Percentiles rank a stretch among this genome's conserved stretches.
Evolutionary conservation across 176 grass and related monocot species (phyloP).

Genomic region (Pontederia crassipes): DNA sequence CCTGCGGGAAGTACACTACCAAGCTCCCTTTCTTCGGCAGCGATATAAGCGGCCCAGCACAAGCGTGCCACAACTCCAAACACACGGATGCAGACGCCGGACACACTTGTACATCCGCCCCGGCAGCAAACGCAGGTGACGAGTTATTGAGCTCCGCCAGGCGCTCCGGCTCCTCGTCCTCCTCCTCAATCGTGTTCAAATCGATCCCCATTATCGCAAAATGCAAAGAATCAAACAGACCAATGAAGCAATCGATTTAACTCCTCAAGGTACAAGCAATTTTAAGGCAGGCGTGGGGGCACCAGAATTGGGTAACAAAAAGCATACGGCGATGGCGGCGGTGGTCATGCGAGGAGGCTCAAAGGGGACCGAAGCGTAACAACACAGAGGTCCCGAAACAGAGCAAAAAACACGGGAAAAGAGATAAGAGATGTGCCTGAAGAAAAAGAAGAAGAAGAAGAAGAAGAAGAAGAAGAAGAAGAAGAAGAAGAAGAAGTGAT

Average conservation of each 20-base stretch:
- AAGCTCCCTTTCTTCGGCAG: constrained; percentile 15
- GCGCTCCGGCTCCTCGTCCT: constrained; percentile 31
- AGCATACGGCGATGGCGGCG: neutral
- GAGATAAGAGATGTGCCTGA: too few species aligned
- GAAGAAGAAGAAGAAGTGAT: neutral
- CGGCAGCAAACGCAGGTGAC: neutral
- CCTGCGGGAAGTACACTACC: constrained; percentile 19
- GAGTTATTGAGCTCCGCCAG: neutral
- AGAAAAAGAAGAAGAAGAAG: neutral
- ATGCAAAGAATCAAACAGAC: neutral
- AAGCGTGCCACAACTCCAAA: constrained; percentile 18
- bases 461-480: neutral
- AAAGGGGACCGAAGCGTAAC: neutral
- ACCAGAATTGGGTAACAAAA: neutral
- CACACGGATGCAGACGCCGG: neutral
- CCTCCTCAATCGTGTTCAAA: constrained; percentile 55
- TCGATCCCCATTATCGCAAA: constrained; percentile 39
- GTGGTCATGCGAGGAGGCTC: neutral
- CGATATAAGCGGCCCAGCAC: constrained; percentile 12
- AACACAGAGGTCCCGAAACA: too few species aligned
- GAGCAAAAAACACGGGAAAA: too few species aligned
- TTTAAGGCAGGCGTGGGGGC: neutral
- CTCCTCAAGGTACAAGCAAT: neutral
- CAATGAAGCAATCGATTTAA: neutral
- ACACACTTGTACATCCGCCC: neutral